phyloP scores from a whole-genome alignment of 1,139 yeast species.

The Scheffersomyces cryptocercus region DNA sequence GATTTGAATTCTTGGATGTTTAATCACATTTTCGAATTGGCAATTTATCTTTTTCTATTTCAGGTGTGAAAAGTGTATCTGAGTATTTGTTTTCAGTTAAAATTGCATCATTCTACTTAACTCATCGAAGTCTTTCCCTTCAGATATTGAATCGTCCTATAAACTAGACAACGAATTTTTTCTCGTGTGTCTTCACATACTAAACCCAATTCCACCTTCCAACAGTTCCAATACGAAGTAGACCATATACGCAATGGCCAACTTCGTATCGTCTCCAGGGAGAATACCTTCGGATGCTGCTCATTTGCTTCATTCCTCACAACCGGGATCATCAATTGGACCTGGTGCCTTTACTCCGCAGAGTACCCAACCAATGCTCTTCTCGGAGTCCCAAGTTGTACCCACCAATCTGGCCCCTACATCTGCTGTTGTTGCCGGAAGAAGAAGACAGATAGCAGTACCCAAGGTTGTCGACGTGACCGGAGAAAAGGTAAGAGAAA shows the following conservation, averaged over 20 bases:
- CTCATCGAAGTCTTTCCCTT: slow-evolving; percentile 4
- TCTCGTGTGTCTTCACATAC: slow-evolving; percentile 13
- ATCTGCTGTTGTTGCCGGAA: slow-evolving; percentile 29
- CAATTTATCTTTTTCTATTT: no score
- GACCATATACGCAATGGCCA: slow-evolving; percentile 29
- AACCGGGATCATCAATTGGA: slow-evolving; percentile 47
- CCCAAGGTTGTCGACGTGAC: slow-evolving; percentile 89
- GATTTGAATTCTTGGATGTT: no score
- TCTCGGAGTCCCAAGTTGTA: slow-evolving; percentile 18
- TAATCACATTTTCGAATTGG: no score
- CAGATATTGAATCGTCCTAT: slow-evolving; percentile 2
- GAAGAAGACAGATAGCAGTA: slow-evolving; percentile 62
- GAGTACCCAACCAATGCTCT: slow-evolving; percentile 11
- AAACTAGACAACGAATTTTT: no score
- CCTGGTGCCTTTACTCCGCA: slow-evolving; percentile 30
- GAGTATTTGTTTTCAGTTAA: no score
- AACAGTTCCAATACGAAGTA: neutral
- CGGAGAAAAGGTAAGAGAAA: slow-evolving; percentile 90
- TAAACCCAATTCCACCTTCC: neutral
- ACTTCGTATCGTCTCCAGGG: slow-evolving; percentile 49
- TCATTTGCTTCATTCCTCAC: slow-evolving; percentile 42
- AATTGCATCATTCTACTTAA: no score
- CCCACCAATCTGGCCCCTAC: slow-evolving; percentile 16
- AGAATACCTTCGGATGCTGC: slow-evolving; percentile 50
- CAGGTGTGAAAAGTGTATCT: no score